A percentile compares a stretch with the other conserved stretches of the same genome.
These are phyloP conservation scores for Ogataea kodamae DNA, from an alignment of 805 yeast species.

Conservation along the genomic window DNA sequence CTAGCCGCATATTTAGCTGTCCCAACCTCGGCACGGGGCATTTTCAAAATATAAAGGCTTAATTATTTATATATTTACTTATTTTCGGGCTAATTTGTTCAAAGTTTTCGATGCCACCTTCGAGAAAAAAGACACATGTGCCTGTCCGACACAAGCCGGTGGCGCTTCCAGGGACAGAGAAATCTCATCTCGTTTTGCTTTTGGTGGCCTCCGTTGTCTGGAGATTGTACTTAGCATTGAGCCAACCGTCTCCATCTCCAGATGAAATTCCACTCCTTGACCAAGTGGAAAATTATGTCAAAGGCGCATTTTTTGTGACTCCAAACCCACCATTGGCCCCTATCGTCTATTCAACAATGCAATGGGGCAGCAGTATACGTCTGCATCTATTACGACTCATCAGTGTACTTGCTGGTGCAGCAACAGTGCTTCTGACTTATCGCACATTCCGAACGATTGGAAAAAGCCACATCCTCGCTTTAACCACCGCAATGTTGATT, in stretches of 20 bases:
- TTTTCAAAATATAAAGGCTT: conserved; percentile 19
- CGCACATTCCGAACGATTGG: conserved; percentile 53
- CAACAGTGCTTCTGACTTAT: conserved; percentile 50
- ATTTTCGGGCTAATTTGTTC: conserved; percentile 1
- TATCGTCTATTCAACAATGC: conserved; percentile 58
- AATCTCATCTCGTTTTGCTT: too few species aligned
- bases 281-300: conserved; percentile 74
- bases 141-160: too few species aligned
- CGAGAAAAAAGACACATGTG: too few species aligned
- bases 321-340: conserved; percentile 80
- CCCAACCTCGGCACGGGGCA: conserved; percentile 60
- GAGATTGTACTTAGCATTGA: too few species aligned
- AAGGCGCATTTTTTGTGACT: conserved; percentile 65
- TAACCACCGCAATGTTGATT: conserved; percentile 49
- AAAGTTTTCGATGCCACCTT: background rate
- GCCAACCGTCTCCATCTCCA: too few species aligned
- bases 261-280: conserved; percentile 94
- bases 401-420: conserved; percentile 53
- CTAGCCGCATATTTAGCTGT: conserved; percentile 71
- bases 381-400: conserved; percentile 55
- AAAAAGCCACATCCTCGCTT: conserved; percentile 48
- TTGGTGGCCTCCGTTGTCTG: too few species aligned
- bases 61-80: conserved; percentile 1
- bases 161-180: conserved; percentile 15
- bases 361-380: conserved; percentile 59